Percentiles rank a stretch among this genome's conserved stretches.
phyloP scores from a whole-genome alignment of 768 basidiomycete species.

The Krasilnikovozyma curviuscula region DNA sequence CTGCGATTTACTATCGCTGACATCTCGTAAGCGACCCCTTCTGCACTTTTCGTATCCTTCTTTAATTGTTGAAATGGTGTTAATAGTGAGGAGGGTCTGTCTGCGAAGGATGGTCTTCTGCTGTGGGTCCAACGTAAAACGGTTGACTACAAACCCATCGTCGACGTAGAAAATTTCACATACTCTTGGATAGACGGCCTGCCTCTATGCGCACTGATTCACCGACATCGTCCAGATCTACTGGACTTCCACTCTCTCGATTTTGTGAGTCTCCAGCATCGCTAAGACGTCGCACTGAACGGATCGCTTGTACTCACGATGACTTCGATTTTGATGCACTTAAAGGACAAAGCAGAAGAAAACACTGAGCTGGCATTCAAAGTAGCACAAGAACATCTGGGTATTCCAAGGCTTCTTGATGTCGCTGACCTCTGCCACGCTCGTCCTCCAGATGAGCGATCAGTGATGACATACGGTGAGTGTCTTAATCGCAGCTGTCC shows the following conservation, averaged over 20 bases:
- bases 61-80: background rate
- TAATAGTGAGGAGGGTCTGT: conserved; percentile 84
- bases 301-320: background rate
- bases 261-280: conserved; percentile 37
- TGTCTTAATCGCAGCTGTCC: background rate
- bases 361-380: conserved; percentile 77
- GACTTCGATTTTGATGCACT: conserved; percentile 3
- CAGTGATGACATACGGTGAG: conserved; percentile 24
- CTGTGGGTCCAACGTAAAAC: conserved; percentile 99
- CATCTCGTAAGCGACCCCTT: conserved; percentile 50
- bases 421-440: conserved; percentile 85
- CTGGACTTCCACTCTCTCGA: conserved; percentile 71
- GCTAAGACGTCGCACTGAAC: background rate
- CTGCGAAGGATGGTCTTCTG: conserved; percentile 88
- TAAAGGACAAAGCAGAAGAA: conserved; percentile 50
- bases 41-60: background rate
- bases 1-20: conserved; percentile 94
- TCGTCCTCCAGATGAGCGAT: conserved; percentile 76
- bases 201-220: conserved; percentile 93
- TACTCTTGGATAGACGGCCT: conserved; percentile 85
- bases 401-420: conserved; percentile 87
- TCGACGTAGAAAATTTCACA: conserved; percentile 85
- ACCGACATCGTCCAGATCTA: conserved; percentile 89
- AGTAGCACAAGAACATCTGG: conserved; percentile 68
- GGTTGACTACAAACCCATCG: conserved; percentile 58